phyloP scores from a whole-genome alignment of 352 stramenopile genomes.

The Globisporangium nagaii region DNA sequence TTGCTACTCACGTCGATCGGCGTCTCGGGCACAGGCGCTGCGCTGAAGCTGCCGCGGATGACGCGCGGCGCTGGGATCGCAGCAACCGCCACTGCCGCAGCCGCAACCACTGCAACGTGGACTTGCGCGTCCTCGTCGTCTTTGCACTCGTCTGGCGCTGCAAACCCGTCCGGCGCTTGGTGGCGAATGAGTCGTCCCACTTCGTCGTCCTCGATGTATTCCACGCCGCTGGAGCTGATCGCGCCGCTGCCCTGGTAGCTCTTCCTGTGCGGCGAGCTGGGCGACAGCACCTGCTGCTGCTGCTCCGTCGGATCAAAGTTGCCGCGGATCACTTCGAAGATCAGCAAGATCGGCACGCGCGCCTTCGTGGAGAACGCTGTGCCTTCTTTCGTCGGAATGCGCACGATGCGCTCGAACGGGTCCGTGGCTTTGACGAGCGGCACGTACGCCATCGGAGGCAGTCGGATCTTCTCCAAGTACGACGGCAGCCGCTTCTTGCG shows the following conservation, averaged over 20 bases:
- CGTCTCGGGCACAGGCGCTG: slow-evolving; percentile 48
- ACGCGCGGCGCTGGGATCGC: slow-evolving; percentile 13
- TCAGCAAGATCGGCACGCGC: slow-evolving; percentile 81
- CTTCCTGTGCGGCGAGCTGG: slow-evolving; percentile 43
- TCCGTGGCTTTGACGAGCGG: slow-evolving; percentile 84
- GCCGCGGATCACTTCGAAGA: slow-evolving; percentile 85
- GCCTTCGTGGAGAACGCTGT: slow-evolving; percentile 86
- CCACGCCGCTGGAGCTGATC: slow-evolving; percentile 41
- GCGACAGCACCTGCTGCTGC: slow-evolving; percentile 40
- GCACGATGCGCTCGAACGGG: slow-evolving; percentile 83
- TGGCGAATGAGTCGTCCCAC: slow-evolving; percentile 67
- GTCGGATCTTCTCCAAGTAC: slow-evolving; percentile 76
- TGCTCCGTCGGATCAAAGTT: slow-evolving; percentile 55
- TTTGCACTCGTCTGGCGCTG: slow-evolving; percentile 22
- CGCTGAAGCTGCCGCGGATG: slow-evolving; percentile 5
- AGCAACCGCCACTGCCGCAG: not conserved
- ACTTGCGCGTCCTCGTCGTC: slow-evolving; percentile 10
- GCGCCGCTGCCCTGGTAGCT: slow-evolving; percentile 27
- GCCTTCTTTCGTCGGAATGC: slow-evolving; percentile 81
- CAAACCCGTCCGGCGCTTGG: slow-evolving; percentile 55
- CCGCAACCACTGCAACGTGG: not conserved
- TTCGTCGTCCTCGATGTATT: slow-evolving; percentile 80
- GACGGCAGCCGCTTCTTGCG: slow-evolving; percentile 73
- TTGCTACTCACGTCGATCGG: slow-evolving; percentile 51
- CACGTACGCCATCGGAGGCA: slow-evolving; percentile 87